phyloP scores from a whole-genome alignment of 257 asterid species.

The Nicotiana paniculata region DNA sequence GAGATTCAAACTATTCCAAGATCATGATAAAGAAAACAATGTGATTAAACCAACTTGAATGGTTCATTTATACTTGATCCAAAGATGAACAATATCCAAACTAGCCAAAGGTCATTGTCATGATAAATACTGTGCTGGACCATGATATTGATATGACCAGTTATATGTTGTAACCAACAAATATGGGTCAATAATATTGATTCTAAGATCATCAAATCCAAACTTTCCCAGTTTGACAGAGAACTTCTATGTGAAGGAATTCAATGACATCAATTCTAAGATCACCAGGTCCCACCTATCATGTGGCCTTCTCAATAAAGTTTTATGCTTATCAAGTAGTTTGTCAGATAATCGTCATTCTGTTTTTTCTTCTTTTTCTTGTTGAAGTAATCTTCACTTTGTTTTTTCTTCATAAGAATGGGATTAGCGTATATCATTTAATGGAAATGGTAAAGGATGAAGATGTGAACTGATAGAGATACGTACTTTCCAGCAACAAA shows the following conservation, averaged over 20 bases:
- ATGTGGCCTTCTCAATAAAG: not conserved
- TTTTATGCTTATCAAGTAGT: not conserved
- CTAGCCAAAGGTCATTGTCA: not conserved
- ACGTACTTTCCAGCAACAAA: conserved; percentile 27
- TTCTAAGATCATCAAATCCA: not conserved
- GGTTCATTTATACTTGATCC: not conserved
- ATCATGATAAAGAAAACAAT: not conserved
- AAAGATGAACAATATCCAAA: not conserved
- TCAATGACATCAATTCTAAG: not conserved
- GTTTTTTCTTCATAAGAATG: not conserved
- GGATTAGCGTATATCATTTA: not conserved
- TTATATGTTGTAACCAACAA: not conserved
- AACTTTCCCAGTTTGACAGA: not conserved
- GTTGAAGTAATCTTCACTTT: not conserved
- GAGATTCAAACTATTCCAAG: not conserved
- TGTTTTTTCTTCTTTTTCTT: not conserved
- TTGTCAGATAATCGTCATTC: not conserved
- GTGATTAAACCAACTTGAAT: not conserved
- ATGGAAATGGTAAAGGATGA: not conserved
- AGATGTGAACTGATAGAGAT: not conserved
- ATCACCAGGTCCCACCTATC: not conserved
- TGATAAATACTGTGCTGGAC: not conserved
- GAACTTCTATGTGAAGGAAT: not conserved
- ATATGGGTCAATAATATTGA: not conserved
- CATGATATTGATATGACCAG: not conserved